A percentile compares a stretch with the other conserved stretches of the same genome.
Evolutionary conservation across 805 yeast species (phyloP).

Genomic region (Debaryomyces castellii): DNA sequence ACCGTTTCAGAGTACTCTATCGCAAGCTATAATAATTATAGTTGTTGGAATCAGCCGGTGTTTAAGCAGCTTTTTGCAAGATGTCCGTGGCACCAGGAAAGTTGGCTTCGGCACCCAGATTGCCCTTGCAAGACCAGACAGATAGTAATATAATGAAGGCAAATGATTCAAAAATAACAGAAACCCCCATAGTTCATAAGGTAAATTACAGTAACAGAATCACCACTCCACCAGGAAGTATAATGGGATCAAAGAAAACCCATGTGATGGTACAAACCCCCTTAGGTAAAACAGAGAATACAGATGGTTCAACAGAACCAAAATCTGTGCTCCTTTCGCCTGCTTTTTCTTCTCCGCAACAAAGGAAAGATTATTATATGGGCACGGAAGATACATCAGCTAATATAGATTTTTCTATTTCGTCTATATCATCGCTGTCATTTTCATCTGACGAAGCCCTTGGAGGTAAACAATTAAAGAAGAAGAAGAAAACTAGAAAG

Average conservation of each 20-base stretch:
- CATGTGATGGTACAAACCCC: constrained; percentile 9
- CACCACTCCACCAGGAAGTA: constrained; percentile 39
- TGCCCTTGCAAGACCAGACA: constrained; percentile 15
- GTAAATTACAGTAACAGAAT: constrained; percentile 19
- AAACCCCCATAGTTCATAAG: constrained; percentile 24
- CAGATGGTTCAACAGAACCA: constrained; percentile 6
- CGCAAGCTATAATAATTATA: background rate
- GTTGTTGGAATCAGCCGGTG: background rate
- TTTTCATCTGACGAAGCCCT: constrained; percentile 10
- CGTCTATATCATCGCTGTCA: constrained; percentile 15
- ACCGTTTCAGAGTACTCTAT: background rate
- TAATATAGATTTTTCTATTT: constrained; percentile 9
- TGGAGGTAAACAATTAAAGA: constrained; percentile 38
- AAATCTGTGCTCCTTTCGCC: constrained; percentile 33
- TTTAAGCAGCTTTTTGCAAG: background rate
- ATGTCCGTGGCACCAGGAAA: constrained; percentile 5
- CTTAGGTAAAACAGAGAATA: constrained; percentile 1
- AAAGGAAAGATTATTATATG: constrained; percentile 7
- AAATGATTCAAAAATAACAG: constrained; percentile 9
- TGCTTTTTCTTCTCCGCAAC: constrained; percentile 51
- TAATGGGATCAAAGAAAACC: constrained; percentile 12
- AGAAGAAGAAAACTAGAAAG: constrained; percentile 26
- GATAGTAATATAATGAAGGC: constrained; percentile 8
- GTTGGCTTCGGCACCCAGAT: constrained; percentile 5
- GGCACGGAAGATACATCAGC: constrained; percentile 9